These are phyloP conservation scores for Lathyrus aphaca DNA, from an alignment of 306 rosid species.

Conservation along the genomic window DNA sequence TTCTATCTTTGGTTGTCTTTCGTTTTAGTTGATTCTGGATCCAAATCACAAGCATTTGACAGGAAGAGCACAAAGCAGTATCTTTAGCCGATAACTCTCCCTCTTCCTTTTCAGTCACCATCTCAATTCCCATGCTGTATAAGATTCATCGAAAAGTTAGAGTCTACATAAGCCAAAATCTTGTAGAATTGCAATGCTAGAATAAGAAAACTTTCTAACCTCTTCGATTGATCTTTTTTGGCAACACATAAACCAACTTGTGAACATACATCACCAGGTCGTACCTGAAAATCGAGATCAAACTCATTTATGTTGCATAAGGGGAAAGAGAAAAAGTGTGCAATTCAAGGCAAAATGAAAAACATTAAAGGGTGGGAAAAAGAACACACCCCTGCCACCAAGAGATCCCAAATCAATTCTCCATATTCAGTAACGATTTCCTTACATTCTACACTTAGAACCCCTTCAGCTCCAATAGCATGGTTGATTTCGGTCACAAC, in stretches of 20 bases:
- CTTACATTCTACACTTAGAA: conserved; percentile 77
- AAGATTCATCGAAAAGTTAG: conserved; percentile 25
- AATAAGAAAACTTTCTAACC: conserved; percentile 48
- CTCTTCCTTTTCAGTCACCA: conserved; percentile 62
- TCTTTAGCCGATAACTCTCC: conserved; percentile 42
- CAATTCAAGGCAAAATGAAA: conserved; percentile 32
- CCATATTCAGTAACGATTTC: conserved; percentile 71
- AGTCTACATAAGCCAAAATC: conserved; percentile 27
- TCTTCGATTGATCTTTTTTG: conserved; percentile 44
- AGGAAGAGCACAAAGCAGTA: conserved; percentile 59
- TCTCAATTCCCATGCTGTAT: conserved; percentile 66
- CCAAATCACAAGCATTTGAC: conserved; percentile 84
- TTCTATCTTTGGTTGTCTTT: conserved; percentile 60
- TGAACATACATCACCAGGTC: conserved; percentile 57
- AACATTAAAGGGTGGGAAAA: conserved; percentile 1
- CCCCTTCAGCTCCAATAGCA: conserved; percentile 94
- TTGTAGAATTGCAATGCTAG: conserved; percentile 2
- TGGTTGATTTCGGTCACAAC: conserved; percentile 80
- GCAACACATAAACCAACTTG: conserved; percentile 64
- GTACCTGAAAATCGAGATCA: conserved; percentile 55
- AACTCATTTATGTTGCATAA: conserved; percentile 19
- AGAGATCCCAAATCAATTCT: conserved; percentile 79
- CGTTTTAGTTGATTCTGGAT: conserved; percentile 71
- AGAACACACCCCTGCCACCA: conserved; percentile 66
- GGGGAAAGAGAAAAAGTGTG: conserved; percentile 30